A percentile compares a stretch with the other conserved stretches of the same genome.
phyloP scores from a whole-genome alignment of 352 stramenopile species.

The Globisporangium viniferum region DNA sequence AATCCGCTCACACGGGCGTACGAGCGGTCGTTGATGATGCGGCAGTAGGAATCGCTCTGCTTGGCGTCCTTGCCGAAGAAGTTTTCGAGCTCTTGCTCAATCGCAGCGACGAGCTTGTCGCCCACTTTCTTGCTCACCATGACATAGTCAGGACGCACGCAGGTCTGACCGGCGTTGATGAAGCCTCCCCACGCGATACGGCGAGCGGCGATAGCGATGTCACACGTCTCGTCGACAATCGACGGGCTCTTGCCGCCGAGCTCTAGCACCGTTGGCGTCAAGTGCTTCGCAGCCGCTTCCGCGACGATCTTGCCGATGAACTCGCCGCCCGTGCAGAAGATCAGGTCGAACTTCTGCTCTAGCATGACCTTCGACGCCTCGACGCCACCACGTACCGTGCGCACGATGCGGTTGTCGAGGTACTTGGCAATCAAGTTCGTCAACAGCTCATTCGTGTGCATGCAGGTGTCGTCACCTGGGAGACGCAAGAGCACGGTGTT shows the following conservation, averaged over 20 bases:
- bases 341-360: conserved; percentile 48
- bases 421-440: conserved; percentile 50
- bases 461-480: conserved; percentile 75
- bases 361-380: conserved; percentile 65
- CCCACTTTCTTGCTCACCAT: conserved; percentile 79
- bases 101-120: conserved; percentile 45
- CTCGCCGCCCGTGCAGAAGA: conserved; percentile 58
- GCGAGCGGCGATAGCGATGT: conserved; percentile 53
- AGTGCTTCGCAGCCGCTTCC: conserved; percentile 85
- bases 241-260: conserved; percentile 91
- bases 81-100: conserved; percentile 33
- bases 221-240: conserved; percentile 74
- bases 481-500: conserved; percentile 92
- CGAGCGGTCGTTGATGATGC: conserved; percentile 22
- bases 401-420: conserved; percentile 59
- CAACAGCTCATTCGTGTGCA: conserved; percentile 47
- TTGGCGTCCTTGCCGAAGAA: conserved; percentile 69
- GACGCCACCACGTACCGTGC: conserved; percentile 77
- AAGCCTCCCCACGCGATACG: conserved; percentile 86
- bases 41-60: conserved; percentile 41
- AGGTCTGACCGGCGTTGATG: conserved; percentile 94
- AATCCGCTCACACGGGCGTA: conserved; percentile 23
- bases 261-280: conserved; percentile 93
- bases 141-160: conserved; percentile 93
- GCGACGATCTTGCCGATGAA: conserved; percentile 88